Conservation (phyloP, 768 basidiomycete genomes). For the Boletus insuetus region DNA sequence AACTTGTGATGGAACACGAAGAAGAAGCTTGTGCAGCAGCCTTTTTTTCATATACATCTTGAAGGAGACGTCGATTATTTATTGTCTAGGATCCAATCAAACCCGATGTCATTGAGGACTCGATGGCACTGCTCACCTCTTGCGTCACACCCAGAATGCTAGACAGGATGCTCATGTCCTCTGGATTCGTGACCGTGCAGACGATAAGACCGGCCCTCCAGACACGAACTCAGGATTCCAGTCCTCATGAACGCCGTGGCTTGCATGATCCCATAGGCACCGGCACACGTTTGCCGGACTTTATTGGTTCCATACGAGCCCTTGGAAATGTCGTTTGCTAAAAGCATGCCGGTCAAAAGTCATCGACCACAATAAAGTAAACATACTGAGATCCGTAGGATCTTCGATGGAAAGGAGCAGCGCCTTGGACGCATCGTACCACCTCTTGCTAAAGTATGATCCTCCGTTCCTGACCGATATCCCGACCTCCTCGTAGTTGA, state of each 20-base stretch:
- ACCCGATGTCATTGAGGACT: not conserved
- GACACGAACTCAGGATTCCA: slow-evolving; percentile 57
- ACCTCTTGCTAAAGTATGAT: slow-evolving; percentile 84
- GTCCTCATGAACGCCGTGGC: slow-evolving; percentile 66
- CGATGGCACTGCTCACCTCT: slow-evolving; percentile 52
- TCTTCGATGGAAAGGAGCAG: slow-evolving; percentile 85
- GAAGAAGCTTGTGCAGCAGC: slow-evolving; percentile 56
- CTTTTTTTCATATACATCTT: slow-evolving; percentile 64
- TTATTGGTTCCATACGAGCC: slow-evolving; percentile 83
- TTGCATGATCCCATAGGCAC: slow-evolving; percentile 77
- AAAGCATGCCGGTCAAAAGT: not conserved
- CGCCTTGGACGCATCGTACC: slow-evolving; percentile 60
- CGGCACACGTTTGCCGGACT: slow-evolving; percentile 80
- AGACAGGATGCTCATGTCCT: slow-evolving; percentile 75
- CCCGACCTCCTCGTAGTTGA: slow-evolving; percentile 89
- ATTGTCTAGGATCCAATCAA: slow-evolving; percentile 49
- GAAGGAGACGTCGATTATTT: slow-evolving; percentile 66
- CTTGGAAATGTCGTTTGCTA: slow-evolving; percentile 91
- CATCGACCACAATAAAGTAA: not conserved
- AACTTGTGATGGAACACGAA: slow-evolving; percentile 39
- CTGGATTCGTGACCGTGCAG: slow-evolving; percentile 46
- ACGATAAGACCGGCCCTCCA: slow-evolving; percentile 45
- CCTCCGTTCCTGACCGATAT: slow-evolving; percentile 88
- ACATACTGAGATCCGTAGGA: slow-evolving; percentile 83
- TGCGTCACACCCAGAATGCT: slow-evolving; percentile 80